Base-by-base conservation (phyloP, 805 yeast genomes). In the Candida patagonica region DNA sequence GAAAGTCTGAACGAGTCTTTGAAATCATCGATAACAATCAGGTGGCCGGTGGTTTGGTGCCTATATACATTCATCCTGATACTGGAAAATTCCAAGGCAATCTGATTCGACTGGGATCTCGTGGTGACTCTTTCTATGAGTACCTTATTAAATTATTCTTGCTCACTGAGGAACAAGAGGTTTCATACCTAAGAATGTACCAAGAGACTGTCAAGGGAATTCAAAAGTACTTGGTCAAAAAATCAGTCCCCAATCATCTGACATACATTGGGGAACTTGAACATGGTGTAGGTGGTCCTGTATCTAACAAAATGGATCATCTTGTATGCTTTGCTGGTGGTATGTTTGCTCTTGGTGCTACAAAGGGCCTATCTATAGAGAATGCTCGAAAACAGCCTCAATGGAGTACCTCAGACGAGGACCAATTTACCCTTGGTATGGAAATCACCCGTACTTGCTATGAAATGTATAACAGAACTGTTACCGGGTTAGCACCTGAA, bases 61-160 rank as follows among this genome's bases (percentile, higher is more conserved):
- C 96, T 2, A 84, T 86, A 33, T 82, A 67, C 53, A 76, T 88
- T 26, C 65, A 74, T 26, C 92, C 95, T 6, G 79, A 76, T 30
- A 71, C 80, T 0, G 96, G 92, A 4, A 63, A 66, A 45, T 86
- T 74, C 57, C 73, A 66, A 43, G 86, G 86, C 1, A 51, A 56
- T 1, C 60, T 72, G 39, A 84, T 89, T 45, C 71, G 96, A 47
- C 63, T 88, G 41, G 96, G 96, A 0, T 81, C 94, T 1, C 70
- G 96, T 50, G 96, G 95, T 35, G 96, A 87, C 60, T 84, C 95
- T 0, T 88, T 87, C 57, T 87, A 88, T 55, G 96, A 88, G 62
- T 86, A 86, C 56, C 65, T 88, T 33, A 66, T 87, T 48, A 87
- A 87, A 59, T 95, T 86, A 60, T 84, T 80, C 53, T 61, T 88